These are phyloP conservation scores for Plasmodium coatneyi DNA, from an alignment of 169 alveolate species.

Conservation along the genomic window DNA sequence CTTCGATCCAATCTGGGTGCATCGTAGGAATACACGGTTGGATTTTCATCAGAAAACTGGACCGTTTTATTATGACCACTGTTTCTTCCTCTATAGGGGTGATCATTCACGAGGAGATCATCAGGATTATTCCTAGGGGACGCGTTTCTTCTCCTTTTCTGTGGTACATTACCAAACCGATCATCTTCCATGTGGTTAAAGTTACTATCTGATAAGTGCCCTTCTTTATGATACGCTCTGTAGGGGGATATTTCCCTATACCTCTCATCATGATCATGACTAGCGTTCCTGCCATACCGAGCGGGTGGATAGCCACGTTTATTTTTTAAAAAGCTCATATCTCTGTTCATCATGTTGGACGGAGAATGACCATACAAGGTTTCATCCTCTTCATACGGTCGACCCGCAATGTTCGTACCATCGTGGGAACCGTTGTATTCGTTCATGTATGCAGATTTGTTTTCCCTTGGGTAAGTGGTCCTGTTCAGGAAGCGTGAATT, in stretches of 20 bases:
- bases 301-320: background rate
- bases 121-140: constrained; percentile 8
- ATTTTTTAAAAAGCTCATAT: constrained; percentile 7
- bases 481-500: background rate
- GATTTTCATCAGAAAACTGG: constrained; percentile 5
- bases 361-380: background rate
- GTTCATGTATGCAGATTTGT: background rate
- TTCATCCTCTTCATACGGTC: background rate
- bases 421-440: background rate
- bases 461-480: background rate
- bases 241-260: background rate
- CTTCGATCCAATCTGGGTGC: background rate
- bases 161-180: background rate
- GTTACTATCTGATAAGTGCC: background rate
- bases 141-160: constrained; percentile 3
- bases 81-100: background rate
- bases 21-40: constrained; percentile 4
- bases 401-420: background rate
- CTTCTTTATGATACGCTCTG: background rate
- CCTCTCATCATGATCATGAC: background rate
- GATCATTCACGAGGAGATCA: background rate
- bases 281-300: background rate
- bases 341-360: background rate
- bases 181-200: background rate
- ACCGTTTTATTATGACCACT: constrained; percentile 17